Conservation (phyloP, 2,329 filamentous ascomycete genomes). For the Cordyceps tenuipes region DNA sequence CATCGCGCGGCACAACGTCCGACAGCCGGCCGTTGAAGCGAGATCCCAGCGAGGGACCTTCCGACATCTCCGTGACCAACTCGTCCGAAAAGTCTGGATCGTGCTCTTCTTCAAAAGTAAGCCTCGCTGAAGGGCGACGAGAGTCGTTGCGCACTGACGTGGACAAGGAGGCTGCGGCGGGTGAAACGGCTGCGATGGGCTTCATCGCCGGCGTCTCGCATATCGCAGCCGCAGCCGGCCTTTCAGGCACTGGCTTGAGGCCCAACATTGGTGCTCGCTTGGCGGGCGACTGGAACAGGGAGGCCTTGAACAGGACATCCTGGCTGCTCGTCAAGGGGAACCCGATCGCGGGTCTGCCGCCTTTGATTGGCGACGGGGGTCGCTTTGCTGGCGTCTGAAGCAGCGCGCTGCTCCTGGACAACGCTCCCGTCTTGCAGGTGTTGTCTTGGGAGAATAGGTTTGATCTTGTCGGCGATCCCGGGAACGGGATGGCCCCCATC, state of each 20-base stretch:
- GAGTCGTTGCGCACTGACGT: conserved; percentile 21
- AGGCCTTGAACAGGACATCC: conserved; percentile 35
- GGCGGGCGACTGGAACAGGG: conserved; percentile 44
- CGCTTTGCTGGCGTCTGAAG: conserved; percentile 45
- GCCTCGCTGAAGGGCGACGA: conserved; percentile 27
- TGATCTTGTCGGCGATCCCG: conserved; percentile 26
- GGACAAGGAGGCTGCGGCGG: conserved; percentile 3
- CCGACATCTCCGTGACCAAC: conserved; percentile 22
- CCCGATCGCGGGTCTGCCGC: conserved; percentile 17
- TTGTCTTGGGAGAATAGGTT: conserved; percentile 7
- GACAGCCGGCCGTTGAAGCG: conserved; percentile 39
- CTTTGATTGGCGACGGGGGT: conserved; percentile 36
- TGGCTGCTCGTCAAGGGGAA: conserved; percentile 21
- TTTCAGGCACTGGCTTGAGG: conserved; percentile 26
- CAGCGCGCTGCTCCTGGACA: conserved; percentile 30
- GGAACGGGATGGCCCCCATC: conserved; percentile 22
- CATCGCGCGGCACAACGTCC: conserved; percentile 35
- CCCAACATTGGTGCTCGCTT: conserved; percentile 34
- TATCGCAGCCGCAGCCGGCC: conserved; percentile 14
- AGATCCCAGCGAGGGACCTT: conserved; percentile 27
- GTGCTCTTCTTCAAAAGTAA: conserved; percentile 28
- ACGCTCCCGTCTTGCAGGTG: conserved; percentile 7
- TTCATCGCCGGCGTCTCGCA: conserved; percentile 28
- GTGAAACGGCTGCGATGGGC: conserved; percentile 22
- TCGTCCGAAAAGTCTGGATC: conserved; percentile 18